phyloP scores from a whole-genome alignment of 1,139 yeast species.

The Yamadazyma epiphylla region DNA sequence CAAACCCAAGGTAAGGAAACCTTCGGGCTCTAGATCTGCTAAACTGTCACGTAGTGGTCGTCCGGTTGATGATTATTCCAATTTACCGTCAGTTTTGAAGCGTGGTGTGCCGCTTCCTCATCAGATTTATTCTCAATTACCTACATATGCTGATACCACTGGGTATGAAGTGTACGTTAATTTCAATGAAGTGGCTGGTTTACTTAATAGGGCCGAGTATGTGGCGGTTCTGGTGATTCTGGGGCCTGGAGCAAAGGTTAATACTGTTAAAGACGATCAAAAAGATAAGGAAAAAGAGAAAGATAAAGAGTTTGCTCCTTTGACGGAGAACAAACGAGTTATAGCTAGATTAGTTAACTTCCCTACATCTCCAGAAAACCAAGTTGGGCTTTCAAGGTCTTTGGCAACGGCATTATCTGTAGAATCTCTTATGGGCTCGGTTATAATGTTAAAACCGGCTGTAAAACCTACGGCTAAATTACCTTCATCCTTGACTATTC shows the following conservation, averaged over 20 bases:
- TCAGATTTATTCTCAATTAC: constrained; percentile 21
- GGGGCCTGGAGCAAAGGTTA: constrained; percentile 42
- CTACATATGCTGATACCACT: constrained; percentile 14
- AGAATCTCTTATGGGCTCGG: constrained; percentile 49
- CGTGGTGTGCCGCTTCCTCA: constrained; percentile 62
- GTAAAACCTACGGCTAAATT: constrained; percentile 32
- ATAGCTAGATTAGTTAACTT: constrained; percentile 51
- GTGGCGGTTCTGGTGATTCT: constrained; percentile 59
- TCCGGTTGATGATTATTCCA: constrained; percentile 23
- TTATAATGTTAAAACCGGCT: constrained; percentile 53
- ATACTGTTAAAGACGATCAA: constrained; percentile 8
- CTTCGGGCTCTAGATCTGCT: constrained; percentile 21
- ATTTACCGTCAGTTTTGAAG: constrained; percentile 38
- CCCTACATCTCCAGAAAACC: constrained; percentile 34
- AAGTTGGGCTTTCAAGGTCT: constrained; percentile 53
- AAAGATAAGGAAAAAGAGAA: constrained; percentile 12
- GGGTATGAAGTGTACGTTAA: constrained; percentile 45
- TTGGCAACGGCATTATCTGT: constrained; percentile 59
- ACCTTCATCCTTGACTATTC: constrained; percentile 45
- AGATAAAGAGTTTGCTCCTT: constrained; percentile 10
- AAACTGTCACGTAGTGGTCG: constrained; percentile 29
- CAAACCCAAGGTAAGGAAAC: constrained; percentile 45
- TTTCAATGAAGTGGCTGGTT: constrained; percentile 27
- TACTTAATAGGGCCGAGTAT: constrained; percentile 25
- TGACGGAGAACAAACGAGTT: constrained; percentile 42